Percentiles rank a stretch among this genome's conserved stretches.
Evolutionary conservation across 169 alveolate genomes (phyloP).

Genomic region (Plasmodium sp.): DNA sequence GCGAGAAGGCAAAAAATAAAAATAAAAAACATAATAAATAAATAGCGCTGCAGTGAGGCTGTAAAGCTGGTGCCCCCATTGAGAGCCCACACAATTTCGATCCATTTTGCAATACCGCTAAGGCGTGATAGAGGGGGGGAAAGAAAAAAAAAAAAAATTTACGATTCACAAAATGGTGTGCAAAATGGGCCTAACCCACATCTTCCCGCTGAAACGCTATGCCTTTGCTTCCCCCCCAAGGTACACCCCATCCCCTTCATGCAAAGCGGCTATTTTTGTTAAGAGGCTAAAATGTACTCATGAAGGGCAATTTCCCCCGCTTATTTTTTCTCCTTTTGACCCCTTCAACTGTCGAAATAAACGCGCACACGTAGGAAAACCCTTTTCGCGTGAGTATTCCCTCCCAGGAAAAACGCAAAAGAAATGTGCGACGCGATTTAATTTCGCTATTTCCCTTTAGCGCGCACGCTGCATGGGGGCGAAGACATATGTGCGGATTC

Average conservation of each 20-base stretch:
- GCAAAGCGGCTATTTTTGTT: not conserved
- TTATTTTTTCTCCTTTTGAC: not conserved
- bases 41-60: not conserved
- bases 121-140: not conserved
- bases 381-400: not conserved
- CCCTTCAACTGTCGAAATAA: not conserved
- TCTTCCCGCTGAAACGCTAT: not conserved
- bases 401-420: not conserved
- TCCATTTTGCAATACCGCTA: not conserved
- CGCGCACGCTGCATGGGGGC: not conserved
- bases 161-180: not conserved
- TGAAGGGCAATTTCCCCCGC: not conserved
- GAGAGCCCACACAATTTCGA: not conserved
- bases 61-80: not conserved
- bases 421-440: not conserved
- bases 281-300: not conserved
- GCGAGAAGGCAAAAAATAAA: not conserved
- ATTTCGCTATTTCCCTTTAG: not conserved
- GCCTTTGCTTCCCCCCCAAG: not conserved
- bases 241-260: not conserved
- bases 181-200: not conserved
- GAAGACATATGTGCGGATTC: not conserved
- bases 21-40: not conserved
- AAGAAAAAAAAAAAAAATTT: not conserved
- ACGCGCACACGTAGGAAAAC: not conserved